Percentiles rank a stretch among this genome's conserved stretches.
These are phyloP conservation scores for Brachypodium distachyon DNA, from an alignment of 202 grass and related monocot species.

Conservation along the genomic window DNA sequence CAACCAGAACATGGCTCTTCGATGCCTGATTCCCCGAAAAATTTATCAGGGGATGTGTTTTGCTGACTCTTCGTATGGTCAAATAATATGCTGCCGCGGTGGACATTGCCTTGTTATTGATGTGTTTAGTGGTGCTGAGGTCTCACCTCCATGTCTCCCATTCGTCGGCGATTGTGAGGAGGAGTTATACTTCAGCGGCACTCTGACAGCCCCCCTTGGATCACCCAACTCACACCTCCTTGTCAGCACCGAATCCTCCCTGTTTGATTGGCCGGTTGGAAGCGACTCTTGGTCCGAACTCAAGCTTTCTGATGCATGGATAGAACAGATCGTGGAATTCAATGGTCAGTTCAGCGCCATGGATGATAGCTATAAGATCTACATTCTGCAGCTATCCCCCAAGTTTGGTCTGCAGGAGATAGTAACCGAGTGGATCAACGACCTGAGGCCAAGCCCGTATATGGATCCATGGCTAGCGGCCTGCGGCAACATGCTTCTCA, in stretches of 20 bases:
- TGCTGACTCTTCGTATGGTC: slow-evolving; percentile 37
- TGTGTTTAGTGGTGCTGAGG: slow-evolving; percentile 30
- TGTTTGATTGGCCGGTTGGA: slow-evolving; percentile 29
- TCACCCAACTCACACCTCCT: slow-evolving; percentile 43
- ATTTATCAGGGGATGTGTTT: slow-evolving; percentile 12
- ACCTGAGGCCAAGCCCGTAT: not conserved
- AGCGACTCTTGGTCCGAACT: slow-evolving; percentile 9
- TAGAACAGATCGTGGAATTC: not conserved
- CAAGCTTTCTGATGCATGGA: not conserved
- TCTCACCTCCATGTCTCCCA: slow-evolving; percentile 27
- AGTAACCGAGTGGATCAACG: not conserved
- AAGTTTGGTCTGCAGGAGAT: slow-evolving; percentile 13
- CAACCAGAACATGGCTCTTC: not conserved
- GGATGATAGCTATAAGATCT: slow-evolving; percentile 7
- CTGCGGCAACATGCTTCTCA: slow-evolving; percentile 38
- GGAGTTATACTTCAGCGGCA: not conserved
- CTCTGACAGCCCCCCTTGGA: slow-evolving; percentile 30
- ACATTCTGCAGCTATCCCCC: slow-evolving; percentile 19
- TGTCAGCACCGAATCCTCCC: not conserved
- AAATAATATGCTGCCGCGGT: slow-evolving; percentile 25
- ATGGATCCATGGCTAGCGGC: slow-evolving; percentile 14
- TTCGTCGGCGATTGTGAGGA: not conserved
- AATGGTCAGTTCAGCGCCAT: not conserved
- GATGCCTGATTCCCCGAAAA: slow-evolving; percentile 9
- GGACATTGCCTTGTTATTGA: slow-evolving; percentile 16